These are phyloP conservation scores for Vaccinium myrtillus DNA, from an alignment of 148 eudicot genomes.

Conservation along the genomic window DNA sequence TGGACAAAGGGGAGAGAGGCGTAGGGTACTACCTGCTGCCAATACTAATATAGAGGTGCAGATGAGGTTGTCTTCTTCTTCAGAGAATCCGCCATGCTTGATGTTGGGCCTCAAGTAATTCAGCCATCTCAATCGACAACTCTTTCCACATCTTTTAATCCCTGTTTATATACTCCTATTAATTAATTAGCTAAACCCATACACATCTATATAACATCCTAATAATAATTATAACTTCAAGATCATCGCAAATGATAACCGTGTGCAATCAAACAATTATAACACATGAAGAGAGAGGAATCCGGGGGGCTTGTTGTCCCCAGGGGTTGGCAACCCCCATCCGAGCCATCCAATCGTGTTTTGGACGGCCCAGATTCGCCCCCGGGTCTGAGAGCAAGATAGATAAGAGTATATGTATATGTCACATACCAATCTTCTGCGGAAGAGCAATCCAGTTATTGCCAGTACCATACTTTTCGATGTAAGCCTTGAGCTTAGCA, in stretches of 20 bases:
- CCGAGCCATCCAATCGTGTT: too few species aligned
- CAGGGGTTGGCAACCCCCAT: too few species aligned
- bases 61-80: slow-evolving; percentile 92
- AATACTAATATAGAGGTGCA: slow-evolving; percentile 89
- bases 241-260: neutral
- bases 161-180: slow-evolving; percentile 34
- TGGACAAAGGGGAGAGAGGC: slow-evolving; percentile 9
- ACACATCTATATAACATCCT: neutral
- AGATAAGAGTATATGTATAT: neutral
- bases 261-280: neutral
- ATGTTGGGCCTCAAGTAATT: slow-evolving; percentile 92
- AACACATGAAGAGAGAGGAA: neutral
- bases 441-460: slow-evolving; percentile 94
- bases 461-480: slow-evolving; percentile 72
- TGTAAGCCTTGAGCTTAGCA: slow-evolving; percentile 78
- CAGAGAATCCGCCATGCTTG: slow-evolving; percentile 92
- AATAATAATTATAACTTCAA: neutral
- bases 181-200: too few species aligned
- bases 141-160: slow-evolving; percentile 93
- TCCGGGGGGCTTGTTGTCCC: too few species aligned
- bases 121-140: slow-evolving; percentile 92
- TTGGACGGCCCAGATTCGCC: too few species aligned
- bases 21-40: slow-evolving; percentile 77
- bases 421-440: slow-evolving; percentile 67
- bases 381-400: too few species aligned